A percentile compares a stretch with the other conserved stretches of the same genome.
These are phyloP conservation scores for Carex kokanica DNA, from an alignment of 176 grass and related monocot species.

Conservation along the genomic window DNA sequence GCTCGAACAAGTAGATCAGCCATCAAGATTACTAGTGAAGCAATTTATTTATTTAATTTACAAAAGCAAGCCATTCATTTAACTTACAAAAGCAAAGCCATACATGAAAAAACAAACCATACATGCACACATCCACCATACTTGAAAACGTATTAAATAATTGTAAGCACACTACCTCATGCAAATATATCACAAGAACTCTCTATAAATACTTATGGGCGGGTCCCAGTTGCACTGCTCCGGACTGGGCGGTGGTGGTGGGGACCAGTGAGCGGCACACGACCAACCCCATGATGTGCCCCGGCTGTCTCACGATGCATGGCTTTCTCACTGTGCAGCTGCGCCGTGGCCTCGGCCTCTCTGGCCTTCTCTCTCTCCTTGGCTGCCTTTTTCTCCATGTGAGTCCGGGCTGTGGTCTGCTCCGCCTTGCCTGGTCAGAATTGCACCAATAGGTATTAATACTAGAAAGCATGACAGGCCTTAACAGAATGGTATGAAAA, in stretches of 20 bases:
- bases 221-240: constrained; percentile 7
- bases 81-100: not conserved
- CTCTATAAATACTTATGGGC: constrained; percentile 25
- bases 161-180: not conserved
- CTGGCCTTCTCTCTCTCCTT: constrained; percentile 27
- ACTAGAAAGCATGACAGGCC: not conserved
- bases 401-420: constrained; percentile 16
- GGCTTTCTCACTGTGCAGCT: constrained; percentile 18
- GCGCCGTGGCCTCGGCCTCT: not conserved
- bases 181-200: not conserved
- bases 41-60: not conserved
- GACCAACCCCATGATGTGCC: not conserved
- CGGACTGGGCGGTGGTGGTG: constrained; percentile 27
- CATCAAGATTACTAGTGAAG: not conserved
- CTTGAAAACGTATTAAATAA: not conserved
- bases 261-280: constrained; percentile 21
- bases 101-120: not conserved
- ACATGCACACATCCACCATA: not conserved
- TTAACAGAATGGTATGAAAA: not conserved
- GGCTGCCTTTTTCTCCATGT: not conserved
- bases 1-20: not conserved
- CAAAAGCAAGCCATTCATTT: not conserved
- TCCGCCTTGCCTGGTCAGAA: not conserved
- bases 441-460: not conserved
- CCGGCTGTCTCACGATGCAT: not conserved